A percentile compares a stretch with the other conserved stretches of the same genome.
phyloP scores from a whole-genome alignment of 2,329 filamentous ascomycete genomes.

The Colletotrichum sp. region DNA sequence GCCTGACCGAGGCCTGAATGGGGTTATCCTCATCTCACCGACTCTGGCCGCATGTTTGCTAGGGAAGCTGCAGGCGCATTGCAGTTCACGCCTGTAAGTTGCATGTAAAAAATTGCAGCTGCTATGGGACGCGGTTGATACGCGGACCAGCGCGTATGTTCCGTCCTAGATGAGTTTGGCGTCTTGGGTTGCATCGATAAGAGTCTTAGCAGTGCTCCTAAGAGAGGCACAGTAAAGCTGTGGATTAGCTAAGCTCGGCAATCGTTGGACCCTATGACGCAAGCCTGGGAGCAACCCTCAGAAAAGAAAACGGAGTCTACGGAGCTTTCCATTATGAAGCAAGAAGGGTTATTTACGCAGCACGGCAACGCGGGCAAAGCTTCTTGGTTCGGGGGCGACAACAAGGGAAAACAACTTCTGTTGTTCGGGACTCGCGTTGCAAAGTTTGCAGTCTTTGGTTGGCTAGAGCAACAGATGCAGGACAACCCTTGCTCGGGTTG shows the following conservation, averaged over 20 bases:
- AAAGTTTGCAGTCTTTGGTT: not conserved
- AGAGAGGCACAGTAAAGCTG: not conserved
- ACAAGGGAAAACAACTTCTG: not conserved
- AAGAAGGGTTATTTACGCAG: not conserved
- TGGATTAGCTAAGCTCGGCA: not conserved
- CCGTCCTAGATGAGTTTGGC: not conserved
- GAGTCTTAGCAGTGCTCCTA: not conserved
- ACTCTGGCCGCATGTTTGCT: not conserved
- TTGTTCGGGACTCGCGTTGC: not conserved
- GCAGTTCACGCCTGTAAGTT: not conserved
- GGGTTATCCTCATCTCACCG: not conserved
- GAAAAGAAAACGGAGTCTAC: not conserved
- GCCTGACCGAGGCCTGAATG: not conserved
- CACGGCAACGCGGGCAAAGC: not conserved
- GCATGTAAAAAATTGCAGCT: not conserved
- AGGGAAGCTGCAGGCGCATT: not conserved
- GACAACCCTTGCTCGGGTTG: not conserved
- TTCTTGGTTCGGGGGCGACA: not conserved
- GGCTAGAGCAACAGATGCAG: slow-evolving; percentile 4
- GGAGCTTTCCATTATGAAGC: not conserved
- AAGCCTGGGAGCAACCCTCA: not conserved
- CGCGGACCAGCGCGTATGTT: not conserved
- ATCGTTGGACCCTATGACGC: slow-evolving; percentile 2
- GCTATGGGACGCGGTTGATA: not conserved
- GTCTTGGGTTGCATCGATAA: not conserved